Percentiles rank a stretch among this genome's conserved stretches.
Evolutionary conservation across 1,284 basidiomycete species (phyloP).

Genomic region (Rhodotorula sp.): DNA sequence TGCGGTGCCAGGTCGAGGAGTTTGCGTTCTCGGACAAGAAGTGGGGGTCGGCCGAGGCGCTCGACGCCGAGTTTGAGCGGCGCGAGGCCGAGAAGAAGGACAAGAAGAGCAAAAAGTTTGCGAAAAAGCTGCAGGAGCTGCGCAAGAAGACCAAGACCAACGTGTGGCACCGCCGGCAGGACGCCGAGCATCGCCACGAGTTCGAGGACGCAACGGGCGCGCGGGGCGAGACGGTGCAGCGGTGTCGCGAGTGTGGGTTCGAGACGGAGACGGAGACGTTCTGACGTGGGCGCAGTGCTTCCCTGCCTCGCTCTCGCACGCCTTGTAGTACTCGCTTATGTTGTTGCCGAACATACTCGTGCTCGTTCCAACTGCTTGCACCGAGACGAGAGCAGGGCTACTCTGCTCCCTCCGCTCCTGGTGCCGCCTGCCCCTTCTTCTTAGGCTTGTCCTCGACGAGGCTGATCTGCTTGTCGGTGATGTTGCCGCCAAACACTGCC

Average conservation of each 20-base stretch:
- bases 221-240: slow-evolving; percentile 63
- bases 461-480: slow-evolving; percentile 43
- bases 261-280: slow-evolving; percentile 81
- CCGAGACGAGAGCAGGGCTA: not conserved
- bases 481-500: slow-evolving; percentile 42
- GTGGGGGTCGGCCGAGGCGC: slow-evolving; percentile 89
- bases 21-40: slow-evolving; percentile 86
- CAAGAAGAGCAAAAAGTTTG: slow-evolving; percentile 91
- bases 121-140: slow-evolving; percentile 76
- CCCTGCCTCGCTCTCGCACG: not conserved
- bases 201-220: slow-evolving; percentile 62
- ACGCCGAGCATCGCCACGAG: slow-evolving; percentile 81
- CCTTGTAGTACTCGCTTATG: no score
- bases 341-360: not conserved
- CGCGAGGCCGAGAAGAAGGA: slow-evolving; percentile 80
- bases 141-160: slow-evolving; percentile 82
- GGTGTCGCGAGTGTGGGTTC: slow-evolving; percentile 83
- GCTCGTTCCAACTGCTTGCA: not conserved
- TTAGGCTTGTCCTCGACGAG: slow-evolving; percentile 52
- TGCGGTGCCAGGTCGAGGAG: slow-evolving; percentile 89
- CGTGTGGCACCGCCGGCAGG: slow-evolving; percentile 81
- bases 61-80: slow-evolving; percentile 84
- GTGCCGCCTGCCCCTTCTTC: slow-evolving; percentile 41
- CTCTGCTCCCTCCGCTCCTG: not conserved
- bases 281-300: slow-evolving; percentile 48